Evolutionary conservation across 1,284 basidiomycete species (phyloP).

Genomic region (Sanghuangporus baumii): DNA sequence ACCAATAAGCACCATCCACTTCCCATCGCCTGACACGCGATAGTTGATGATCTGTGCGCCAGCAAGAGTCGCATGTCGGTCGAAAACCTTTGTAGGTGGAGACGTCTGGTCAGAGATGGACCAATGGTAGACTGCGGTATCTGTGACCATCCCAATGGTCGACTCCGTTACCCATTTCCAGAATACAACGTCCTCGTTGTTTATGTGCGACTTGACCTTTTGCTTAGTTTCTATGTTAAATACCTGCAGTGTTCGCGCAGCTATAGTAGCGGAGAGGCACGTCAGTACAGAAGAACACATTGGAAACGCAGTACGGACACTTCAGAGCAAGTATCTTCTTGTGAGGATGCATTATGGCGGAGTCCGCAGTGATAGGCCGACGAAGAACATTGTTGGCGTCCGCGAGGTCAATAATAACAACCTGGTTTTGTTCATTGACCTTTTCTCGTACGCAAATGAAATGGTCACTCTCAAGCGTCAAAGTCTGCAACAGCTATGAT

Average conservation of each 20-base stretch:
- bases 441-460: conserved; percentile 94
- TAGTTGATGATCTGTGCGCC: conserved; percentile 99
- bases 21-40: conserved; percentile 86
- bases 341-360: conserved; percentile 97
- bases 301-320: conserved; percentile 43
- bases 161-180: conserved; percentile 98
- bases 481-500: conserved; percentile 42
- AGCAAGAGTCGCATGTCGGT: conserved; percentile 91
- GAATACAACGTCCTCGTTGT: conserved; percentile 93
- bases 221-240: conserved; percentile 98
- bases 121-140: conserved; percentile 95
- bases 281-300: conserved; percentile 2
- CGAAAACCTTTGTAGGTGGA: conserved; percentile 88
- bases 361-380: conserved; percentile 94
- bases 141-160: conserved; percentile 94
- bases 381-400: conserved; percentile 96
- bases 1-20: conserved; percentile 96
- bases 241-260: conserved; percentile 91
- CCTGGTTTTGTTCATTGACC: conserved; percentile 88
- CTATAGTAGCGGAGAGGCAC: conserved; percentile 35
- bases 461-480: conserved; percentile 95
- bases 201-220: conserved; percentile 95
- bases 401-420: conserved; percentile 94
- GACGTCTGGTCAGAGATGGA: conserved; percentile 69
- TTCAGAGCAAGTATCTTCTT: conserved; percentile 98